Evolutionary conservation across 345 rosid species (phyloP).

Genomic region (Triadica sebifera): DNA sequence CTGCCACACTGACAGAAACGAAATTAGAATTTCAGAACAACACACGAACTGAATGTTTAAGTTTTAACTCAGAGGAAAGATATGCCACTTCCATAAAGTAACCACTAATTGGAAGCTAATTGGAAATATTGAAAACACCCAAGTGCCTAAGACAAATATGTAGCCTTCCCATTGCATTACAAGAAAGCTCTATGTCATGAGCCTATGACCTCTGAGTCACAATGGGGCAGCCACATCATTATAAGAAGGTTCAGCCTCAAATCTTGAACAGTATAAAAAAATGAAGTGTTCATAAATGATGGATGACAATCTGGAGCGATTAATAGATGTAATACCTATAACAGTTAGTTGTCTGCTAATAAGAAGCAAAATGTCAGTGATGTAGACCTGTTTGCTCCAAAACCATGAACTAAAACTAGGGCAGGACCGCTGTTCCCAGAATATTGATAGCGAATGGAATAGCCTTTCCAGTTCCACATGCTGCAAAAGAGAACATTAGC

Average conservation of each 20-base stretch:
- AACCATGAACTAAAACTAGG: slow-evolving; percentile 78
- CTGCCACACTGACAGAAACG: neutral
- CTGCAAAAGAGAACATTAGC: slow-evolving; percentile 34
- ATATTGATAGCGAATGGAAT: slow-evolving; percentile 73
- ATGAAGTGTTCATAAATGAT: neutral
- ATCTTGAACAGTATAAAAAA: neutral
- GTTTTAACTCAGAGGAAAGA: neutral
- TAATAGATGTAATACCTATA: slow-evolving; percentile 47
- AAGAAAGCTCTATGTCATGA: neutral
- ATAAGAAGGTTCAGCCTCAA: neutral
- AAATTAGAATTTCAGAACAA: neutral
- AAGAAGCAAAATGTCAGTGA: slow-evolving; percentile 54
- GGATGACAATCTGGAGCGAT: slow-evolving; percentile 15
- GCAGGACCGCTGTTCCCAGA: slow-evolving; percentile 80
- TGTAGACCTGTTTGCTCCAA: slow-evolving; percentile 95
- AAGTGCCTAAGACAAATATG: neutral
- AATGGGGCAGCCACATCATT: neutral
- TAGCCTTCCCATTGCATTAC: neutral
- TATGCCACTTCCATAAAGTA: neutral
- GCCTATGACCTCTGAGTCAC: neutral
- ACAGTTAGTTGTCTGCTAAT: slow-evolving; percentile 46
- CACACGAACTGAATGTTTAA: too few species aligned
- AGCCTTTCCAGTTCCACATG: slow-evolving; percentile 84
- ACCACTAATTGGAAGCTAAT: neutral
- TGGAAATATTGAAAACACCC: neutral